phyloP scores from a whole-genome alignment of 2,329 filamentous ascomycete genomes.

The Thelonectria rubi region DNA sequence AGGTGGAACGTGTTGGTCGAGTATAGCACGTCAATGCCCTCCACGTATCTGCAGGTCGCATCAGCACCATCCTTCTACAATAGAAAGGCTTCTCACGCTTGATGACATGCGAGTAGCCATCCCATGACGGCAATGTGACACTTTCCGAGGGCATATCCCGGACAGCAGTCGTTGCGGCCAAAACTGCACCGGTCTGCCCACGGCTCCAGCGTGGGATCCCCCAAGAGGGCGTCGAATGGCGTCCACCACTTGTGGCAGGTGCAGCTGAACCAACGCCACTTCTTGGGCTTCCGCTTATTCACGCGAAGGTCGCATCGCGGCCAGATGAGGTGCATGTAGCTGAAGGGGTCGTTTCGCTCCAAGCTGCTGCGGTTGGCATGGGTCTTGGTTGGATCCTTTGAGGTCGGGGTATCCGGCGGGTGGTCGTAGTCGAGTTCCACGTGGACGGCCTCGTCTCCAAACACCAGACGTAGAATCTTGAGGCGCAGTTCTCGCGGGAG shows the following conservation, averaged over 20 bases:
- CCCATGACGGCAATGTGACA: background rate
- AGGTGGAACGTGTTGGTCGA: background rate
- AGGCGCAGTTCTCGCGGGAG: background rate
- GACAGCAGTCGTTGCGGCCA: background rate
- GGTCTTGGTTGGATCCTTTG: background rate
- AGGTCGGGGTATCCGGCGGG: background rate
- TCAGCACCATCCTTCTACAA: background rate
- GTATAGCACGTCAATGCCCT: background rate
- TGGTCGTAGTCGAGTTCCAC: background rate
- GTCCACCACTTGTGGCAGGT: background rate
- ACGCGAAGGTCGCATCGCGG: background rate
- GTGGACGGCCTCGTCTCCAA: background rate
- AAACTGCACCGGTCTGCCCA: background rate
- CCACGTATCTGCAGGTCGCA: background rate
- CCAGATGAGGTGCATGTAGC: background rate
- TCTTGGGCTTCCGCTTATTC: background rate
- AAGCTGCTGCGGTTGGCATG: background rate
- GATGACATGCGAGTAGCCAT: background rate
- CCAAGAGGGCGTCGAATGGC: background rate
- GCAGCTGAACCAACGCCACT: background rate
- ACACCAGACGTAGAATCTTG: background rate
- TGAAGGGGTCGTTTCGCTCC: background rate
- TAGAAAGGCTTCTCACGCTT: no score
- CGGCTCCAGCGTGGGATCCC: background rate
- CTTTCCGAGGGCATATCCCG: background rate